Base-by-base conservation (phyloP, 345 rosid genomes). In the Stellera chamaejasme region DNA sequence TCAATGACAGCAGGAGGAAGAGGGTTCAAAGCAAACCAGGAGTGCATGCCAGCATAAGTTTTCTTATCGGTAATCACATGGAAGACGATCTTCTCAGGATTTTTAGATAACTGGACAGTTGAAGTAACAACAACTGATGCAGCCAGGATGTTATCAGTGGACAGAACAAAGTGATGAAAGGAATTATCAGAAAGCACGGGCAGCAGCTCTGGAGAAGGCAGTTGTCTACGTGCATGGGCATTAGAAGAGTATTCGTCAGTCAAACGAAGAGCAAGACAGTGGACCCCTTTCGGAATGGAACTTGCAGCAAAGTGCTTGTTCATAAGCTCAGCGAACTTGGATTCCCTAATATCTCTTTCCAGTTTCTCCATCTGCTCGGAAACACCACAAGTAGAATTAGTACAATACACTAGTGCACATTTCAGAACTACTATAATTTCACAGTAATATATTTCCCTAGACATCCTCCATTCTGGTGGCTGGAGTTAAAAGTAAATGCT, bases 291-390 rank as follows among this genome's bases (percentile, higher is more conserved):
- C 11, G 99, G 97, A 66, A 94, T 76, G 69, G 99, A 94, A 78
- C 90, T 85, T 59, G 99, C 99, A 62, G 99, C 97, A 69, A 94
- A 87, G 69, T 94, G 99, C 76, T 94, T 94, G 79, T 90, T 90
- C 97, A 90, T 90, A 56, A 90, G 85, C 74, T 94, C 97, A 39
- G 93, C 65, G 63, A 94, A 87, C 71, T 81, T 94, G 19, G 96
- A 82, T 75, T 90, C 99, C 74, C 96, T 80, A 47, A 83, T 75
- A 55, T 94, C 97, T 47, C 78, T 74, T 77, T 94, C 96, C 6
- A 74, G 73, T 75, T 85, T 94, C 80, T 94, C 96, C 87, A 90
- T 85, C 99, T 90, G 90, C 52, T 15, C 23, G 52, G 48, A 59
- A 64, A 49, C 49, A 19, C 23, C 23, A 19, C 23, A 59, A 66